Conservation (phyloP, 768 basidiomycete species). For the Pleurotus salmoneostramineus region DNA sequence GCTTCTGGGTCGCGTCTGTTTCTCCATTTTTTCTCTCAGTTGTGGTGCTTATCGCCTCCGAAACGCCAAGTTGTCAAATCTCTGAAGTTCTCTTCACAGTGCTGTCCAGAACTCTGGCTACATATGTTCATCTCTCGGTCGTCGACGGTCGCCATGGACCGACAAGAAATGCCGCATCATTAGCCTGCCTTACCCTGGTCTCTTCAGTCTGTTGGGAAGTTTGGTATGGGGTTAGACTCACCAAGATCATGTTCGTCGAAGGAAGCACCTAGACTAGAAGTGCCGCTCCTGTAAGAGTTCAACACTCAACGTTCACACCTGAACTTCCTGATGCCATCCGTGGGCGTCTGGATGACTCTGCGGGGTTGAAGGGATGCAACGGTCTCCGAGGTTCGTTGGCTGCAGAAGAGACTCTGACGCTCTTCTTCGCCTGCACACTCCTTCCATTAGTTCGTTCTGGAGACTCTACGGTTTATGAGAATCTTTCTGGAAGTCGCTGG, state of each 20-base stretch:
- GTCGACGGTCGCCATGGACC: no score
- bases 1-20: not conserved
- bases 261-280: slow-evolving; percentile 34
- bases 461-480: not conserved
- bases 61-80: no score
- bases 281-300: not conserved
- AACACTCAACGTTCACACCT: not conserved
- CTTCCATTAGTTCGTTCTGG: not conserved
- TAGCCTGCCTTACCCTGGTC: no score
- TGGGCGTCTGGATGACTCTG: not conserved
- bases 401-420: not conserved
- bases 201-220: no score
- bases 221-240: slow-evolving; percentile 29
- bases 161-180: no score
- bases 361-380: not conserved
- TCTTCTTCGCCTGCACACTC: not conserved
- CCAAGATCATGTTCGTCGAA: slow-evolving; percentile 79
- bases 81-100: no score
- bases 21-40: not conserved
- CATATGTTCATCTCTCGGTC: no score
- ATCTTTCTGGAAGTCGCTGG: not conserved
- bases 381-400: slow-evolving; percentile 1
- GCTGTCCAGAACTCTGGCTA: no score
- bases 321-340: slow-evolving; percentile 2
- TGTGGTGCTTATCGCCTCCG: not conserved